phyloP scores from a whole-genome alignment of 2,329 filamentous ascomycete genomes.

The Eutypella sp. region DNA sequence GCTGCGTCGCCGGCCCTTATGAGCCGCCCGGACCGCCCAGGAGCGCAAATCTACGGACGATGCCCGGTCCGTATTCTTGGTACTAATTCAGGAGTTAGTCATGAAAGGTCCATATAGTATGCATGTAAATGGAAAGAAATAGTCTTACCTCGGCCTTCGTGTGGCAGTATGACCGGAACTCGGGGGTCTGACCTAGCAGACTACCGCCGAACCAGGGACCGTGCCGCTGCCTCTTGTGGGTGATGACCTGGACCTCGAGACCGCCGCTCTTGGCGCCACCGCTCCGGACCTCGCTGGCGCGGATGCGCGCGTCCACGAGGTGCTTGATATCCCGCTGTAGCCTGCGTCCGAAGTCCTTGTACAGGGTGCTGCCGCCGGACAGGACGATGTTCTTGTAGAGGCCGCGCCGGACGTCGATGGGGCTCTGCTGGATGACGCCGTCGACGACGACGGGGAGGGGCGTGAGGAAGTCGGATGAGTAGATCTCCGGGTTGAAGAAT shows the following conservation, averaged over 20 bases:
- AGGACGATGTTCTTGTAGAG: slow-evolving; percentile 99
- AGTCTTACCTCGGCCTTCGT: slow-evolving; percentile 68
- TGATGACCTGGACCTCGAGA: slow-evolving; percentile 93
- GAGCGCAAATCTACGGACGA: slow-evolving; percentile 89
- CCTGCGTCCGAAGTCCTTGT: slow-evolving; percentile 96
- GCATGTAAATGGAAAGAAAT: background rate
- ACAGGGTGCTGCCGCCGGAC: slow-evolving; percentile 92
- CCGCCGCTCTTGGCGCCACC: slow-evolving; percentile 91
- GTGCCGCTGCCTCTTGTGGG: slow-evolving; percentile 94
- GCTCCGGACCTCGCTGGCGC: slow-evolving; percentile 84
- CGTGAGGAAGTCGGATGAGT: slow-evolving; percentile 96
- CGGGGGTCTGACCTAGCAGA: slow-evolving; percentile 91
- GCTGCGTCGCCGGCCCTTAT: too few species aligned
- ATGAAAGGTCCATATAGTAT: background rate
- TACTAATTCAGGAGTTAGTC: slow-evolving; percentile 51
- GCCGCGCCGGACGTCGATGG: slow-evolving; percentile 93
- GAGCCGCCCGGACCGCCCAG: slow-evolving; percentile 86
- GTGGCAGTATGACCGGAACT: slow-evolving; percentile 98
- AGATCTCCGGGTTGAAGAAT: slow-evolving; percentile 99
- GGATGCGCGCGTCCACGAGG: slow-evolving; percentile 87
- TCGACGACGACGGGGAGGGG: slow-evolving; percentile 93
- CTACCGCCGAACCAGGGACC: slow-evolving; percentile 98
- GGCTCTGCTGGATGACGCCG: slow-evolving; percentile 92
- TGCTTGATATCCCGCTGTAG: slow-evolving; percentile 97
- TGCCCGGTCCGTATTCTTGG: slow-evolving; percentile 92